A percentile compares a stretch with the other conserved stretches of the same genome.
Evolutionary conservation across 352 stramenopile species (phyloP).

Genomic region (Globisporangium nagaii): DNA sequence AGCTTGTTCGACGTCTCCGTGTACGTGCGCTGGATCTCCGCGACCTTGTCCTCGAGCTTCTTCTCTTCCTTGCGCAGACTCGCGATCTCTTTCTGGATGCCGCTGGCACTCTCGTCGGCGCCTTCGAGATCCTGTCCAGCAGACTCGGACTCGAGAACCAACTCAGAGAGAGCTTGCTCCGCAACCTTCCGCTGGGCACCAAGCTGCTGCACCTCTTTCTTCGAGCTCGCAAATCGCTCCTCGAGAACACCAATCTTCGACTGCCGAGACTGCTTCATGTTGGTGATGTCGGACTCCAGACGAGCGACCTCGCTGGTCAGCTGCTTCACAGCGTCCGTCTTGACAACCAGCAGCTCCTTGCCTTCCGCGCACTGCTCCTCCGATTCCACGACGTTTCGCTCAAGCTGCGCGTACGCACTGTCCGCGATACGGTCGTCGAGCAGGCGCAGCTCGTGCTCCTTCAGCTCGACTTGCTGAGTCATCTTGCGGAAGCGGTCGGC

Average conservation of each 20-base stretch:
- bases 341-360: slow-evolving; percentile 49
- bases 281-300: slow-evolving; percentile 76
- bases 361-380: slow-evolving; percentile 74
- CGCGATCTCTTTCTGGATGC: slow-evolving; percentile 57
- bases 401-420: slow-evolving; percentile 73
- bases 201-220: slow-evolving; percentile 71
- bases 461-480: slow-evolving; percentile 76
- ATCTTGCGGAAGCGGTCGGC: slow-evolving; percentile 65
- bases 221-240: slow-evolving; percentile 64
- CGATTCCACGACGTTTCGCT: slow-evolving; percentile 58
- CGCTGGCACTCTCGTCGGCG: slow-evolving; percentile 40
- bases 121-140: slow-evolving; percentile 58
- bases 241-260: slow-evolving; percentile 78
- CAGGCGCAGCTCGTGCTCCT: slow-evolving; percentile 74
- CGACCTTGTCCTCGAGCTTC: slow-evolving; percentile 64
- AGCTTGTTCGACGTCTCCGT: slow-evolving; percentile 57
- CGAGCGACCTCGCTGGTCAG: slow-evolving; percentile 70
- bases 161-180: slow-evolving; percentile 67
- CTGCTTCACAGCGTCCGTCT: slow-evolving; percentile 65
- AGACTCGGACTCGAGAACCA: slow-evolving; percentile 70
- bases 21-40: slow-evolving; percentile 57
- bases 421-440: slow-evolving; percentile 77
- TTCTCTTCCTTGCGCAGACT: slow-evolving; percentile 59
- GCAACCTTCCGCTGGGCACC: slow-evolving; percentile 45
- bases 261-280: slow-evolving; percentile 75